Conservation (phyloP, 352 stramenopile genomes). For the Sclerospora graminicola region DNA sequence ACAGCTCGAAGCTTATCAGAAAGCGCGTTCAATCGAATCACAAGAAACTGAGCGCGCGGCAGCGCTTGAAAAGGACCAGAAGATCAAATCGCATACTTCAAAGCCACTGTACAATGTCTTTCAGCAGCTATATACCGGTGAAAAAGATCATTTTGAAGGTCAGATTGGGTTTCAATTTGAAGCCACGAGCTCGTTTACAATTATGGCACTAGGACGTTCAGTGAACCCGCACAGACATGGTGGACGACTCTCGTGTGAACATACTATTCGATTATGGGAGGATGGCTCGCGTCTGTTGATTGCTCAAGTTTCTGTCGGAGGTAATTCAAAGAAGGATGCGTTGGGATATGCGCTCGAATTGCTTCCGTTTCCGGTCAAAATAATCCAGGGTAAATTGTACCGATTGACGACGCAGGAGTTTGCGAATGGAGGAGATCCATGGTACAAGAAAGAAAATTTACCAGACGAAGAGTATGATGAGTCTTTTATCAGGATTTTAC, state of each 20-base stretch:
- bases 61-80: conserved; percentile 34
- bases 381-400: conserved; percentile 81
- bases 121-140: conserved; percentile 78
- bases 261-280: conserved; percentile 78
- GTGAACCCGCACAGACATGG: conserved; percentile 60
- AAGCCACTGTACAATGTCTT: conserved; percentile 85
- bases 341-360: conserved; percentile 72
- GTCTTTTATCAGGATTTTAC: conserved; percentile 81
- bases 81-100: conserved; percentile 34
- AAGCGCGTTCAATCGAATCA: conserved; percentile 47
- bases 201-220: conserved; percentile 72
- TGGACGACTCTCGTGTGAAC: conserved; percentile 53
- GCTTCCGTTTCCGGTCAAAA: conserved; percentile 34
- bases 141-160: conserved; percentile 86
- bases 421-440: conserved; percentile 78
- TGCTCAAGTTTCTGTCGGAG: conserved; percentile 49
- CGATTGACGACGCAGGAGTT: conserved; percentile 81
- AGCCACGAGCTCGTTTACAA: conserved; percentile 66
- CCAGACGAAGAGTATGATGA: conserved; percentile 81
- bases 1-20: conserved; percentile 45
- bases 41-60: conserved; percentile 56
- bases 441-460: conserved; percentile 86
- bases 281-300: conserved; percentile 63
- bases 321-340: conserved; percentile 51
- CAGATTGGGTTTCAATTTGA: conserved; percentile 88